These are phyloP conservation scores for Apiospora saccharicola DNA, from an alignment of 2,329 filamentous ascomycete genomes.

Conservation along the genomic window DNA sequence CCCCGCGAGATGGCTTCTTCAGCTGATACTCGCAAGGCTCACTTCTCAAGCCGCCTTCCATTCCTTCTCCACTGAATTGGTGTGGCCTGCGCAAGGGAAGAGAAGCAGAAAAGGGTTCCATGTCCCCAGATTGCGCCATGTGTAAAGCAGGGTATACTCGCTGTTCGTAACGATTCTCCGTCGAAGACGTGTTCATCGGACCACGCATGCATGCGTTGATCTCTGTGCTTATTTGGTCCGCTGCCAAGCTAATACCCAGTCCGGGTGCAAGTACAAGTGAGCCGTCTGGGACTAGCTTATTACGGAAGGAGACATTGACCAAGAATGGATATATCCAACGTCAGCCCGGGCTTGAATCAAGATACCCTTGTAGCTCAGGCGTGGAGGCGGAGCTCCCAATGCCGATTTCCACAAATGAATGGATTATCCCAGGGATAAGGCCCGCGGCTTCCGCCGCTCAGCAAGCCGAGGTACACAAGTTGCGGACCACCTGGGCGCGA, in stretches of 20 bases:
- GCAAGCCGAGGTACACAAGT: not conserved
- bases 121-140: no score
- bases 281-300: not conserved
- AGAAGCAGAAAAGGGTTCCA: no score
- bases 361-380: not conserved
- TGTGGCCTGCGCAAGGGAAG: no score
- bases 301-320: not conserved
- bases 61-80: no score
- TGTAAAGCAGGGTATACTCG: not conserved
- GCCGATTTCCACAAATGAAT: not conserved
- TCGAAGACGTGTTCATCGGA: not conserved
- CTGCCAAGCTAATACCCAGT: not conserved
- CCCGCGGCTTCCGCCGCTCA: not conserved
- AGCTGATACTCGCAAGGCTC: no score
- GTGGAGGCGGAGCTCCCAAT: not conserved
- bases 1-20: no score
- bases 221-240: not conserved
- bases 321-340: not conserved
- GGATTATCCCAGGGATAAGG: not conserved
- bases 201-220: not conserved
- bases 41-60: no score
- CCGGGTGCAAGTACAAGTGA: no score
- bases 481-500: not conserved
- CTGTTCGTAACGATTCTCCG: not conserved
- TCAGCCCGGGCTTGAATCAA: not conserved